Base-by-base conservation (phyloP, 805 yeast genomes). In the Schizosaccharomyces japonicus region DNA sequence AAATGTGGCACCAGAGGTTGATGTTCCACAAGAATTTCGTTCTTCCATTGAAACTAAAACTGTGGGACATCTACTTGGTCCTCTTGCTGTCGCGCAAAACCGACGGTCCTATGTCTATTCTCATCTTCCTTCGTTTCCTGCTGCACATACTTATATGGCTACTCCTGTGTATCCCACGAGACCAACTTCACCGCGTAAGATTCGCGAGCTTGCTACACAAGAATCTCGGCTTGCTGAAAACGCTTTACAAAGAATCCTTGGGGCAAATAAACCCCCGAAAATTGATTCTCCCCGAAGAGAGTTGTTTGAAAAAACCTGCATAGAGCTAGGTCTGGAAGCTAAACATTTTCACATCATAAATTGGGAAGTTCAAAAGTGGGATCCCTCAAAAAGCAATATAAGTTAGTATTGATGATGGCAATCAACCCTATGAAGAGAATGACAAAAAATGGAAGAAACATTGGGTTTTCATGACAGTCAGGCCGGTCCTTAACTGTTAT, bases 141-240 rank as follows among this genome's bases (percentile, higher is more conserved):
- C 96, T 0, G 94, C 83, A 56, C 92, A 85, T 60, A 87, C 96
- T 0, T 87, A 79, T 58, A 75, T 73, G 60, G 71, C 76, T 49
- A 80, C 94, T 0, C 79, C 94, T 0, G 68, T 69, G 52, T 84
- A 66, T 58, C 68, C 76, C 49, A 65, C 72, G 23, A 66, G 76
- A 19, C 62, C 76, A 13, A 71, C 76, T 1, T 87, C 82, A 56
- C 81, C 85, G 51, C 73, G 78, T 52, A 65, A 71, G 49, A 68
- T 87, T 48, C 68, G 87, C 52, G 72, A 79, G 49, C 72, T 72
- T 54, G 65, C 85, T 47, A 85, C 82, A 2, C 76, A 75, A 47
- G 95, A 87, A 58, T 80, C 93, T 28, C 66, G 80, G 49, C 64
- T 75, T 47, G 90, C 87, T 2, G 95, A 85, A 58, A 66, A 66